Evolutionary conservation across 495 filamentous ascomycete genomes (phyloP), one percentile per base, ranked within the genome.

Genomic region (Daldinia concentrica): DNA sequence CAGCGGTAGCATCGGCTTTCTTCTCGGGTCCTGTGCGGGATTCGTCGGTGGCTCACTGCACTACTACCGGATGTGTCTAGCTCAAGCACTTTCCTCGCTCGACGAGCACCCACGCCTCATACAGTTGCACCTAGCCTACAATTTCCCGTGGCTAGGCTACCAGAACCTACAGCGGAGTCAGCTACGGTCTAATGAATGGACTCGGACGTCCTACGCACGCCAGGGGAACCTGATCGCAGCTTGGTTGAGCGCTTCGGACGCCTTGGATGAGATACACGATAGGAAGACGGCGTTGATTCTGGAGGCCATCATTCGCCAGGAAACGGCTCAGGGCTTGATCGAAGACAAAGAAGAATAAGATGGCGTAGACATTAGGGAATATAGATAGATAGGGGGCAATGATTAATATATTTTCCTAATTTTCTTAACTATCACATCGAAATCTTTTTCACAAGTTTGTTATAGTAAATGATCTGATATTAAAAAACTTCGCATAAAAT

Each of bases 71-170:
- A 60, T 61, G 50, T 61, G 64, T 9, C 45, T 72, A 4, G 55
- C 41, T 1, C 69, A 72, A 27, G 69, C 69, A 6, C 56, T 72
- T 8, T 39, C 36, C 1, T 41, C 69, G 32, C 41, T 72, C n/a
- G 69, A 72, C 24, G 69, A 72, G 54, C 69, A 72, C 48, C 69
- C 69, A 34, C 29, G 58, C 9, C 58, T 72, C n/a, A 72, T 72
- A 59, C 69, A 68, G 15, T 54, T 72, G 43, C 69, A 72, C 36
- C 36, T 72, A 11, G 58, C 64, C n/a, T 72, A 72, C 59, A 72
- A 68, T 29, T 72, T 72, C 37, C 69, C 69, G 0, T 72, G 69
- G 69, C 58, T 58, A 9, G 69, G 64, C n/a, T 72, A 67, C 34
- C 69, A 68, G 59, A 58, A 64, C 32, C 37, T 72, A 6, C 41